Percentiles rank a stretch among this genome's conserved stretches.
Conservation (phyloP, 805 yeast genomes). For the Candida patagonica region DNA sequence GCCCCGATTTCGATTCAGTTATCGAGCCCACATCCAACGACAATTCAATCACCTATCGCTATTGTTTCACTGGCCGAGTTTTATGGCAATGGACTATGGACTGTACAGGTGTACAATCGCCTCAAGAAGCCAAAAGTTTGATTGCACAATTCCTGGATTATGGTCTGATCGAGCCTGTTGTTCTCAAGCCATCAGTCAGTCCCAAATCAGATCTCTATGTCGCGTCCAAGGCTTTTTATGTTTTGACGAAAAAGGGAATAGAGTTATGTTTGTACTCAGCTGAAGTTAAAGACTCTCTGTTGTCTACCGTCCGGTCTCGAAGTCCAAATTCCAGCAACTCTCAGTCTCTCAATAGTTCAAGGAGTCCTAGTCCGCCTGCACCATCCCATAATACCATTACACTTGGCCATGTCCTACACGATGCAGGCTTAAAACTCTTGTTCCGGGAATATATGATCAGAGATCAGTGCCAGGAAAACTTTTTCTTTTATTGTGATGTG, state of each 20-base stretch:
- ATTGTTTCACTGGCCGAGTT: conserved; percentile 65
- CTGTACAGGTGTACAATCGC: conserved; percentile 62
- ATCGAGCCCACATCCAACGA: background rate
- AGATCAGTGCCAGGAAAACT: conserved; percentile 64
- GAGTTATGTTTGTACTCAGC: conserved; percentile 10
- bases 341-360: background rate
- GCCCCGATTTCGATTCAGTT: background rate
- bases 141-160: conserved; percentile 9
- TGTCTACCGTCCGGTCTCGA: background rate
- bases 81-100: conserved; percentile 84
- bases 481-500: conserved; percentile 61
- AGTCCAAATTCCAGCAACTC: background rate
- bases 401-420: conserved; percentile 42
- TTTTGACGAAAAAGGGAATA: conserved; percentile 8
- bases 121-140: conserved; percentile 11
- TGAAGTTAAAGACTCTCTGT: conserved; percentile 1
- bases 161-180: conserved; percentile 11
- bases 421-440: conserved; percentile 66
- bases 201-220: background rate
- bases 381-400: background rate
- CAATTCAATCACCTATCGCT: conserved; percentile 23
- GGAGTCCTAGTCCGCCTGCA: background rate
- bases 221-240: conserved; percentile 12
- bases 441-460: conserved; percentile 57
- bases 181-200: conserved; percentile 3